Evolutionary conservation across 345 rosid genomes (phyloP).

Genomic region (Citrus reticulata): DNA sequence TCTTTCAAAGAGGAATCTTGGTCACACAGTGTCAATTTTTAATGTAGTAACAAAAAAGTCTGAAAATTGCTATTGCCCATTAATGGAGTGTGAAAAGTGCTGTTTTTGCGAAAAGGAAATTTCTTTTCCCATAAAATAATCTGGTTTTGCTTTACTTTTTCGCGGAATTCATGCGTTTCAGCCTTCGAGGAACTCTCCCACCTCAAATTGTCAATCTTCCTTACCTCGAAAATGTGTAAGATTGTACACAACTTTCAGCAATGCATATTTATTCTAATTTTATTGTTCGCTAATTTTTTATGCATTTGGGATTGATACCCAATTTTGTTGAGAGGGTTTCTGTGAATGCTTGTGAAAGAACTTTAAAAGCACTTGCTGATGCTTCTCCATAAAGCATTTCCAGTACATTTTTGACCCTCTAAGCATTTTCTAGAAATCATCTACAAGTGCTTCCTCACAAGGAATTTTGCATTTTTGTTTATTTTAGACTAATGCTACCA

Average conservation of each 20-base stretch:
- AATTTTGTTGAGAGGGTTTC: not conserved
- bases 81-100: not conserved
- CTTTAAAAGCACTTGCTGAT: not conserved
- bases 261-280: not conserved
- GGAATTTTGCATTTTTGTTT: not conserved
- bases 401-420: not conserved
- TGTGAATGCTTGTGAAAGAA: not conserved
- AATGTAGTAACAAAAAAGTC: not conserved
- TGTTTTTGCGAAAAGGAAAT: no score
- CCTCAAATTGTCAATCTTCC: constrained; percentile 54
- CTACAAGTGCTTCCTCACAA: not conserved
- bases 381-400: not conserved
- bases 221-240: constrained; percentile 53
- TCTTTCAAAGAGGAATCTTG: not conserved
- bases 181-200: constrained; percentile 70
- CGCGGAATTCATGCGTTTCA: constrained; percentile 44
- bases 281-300: not conserved
- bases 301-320: not conserved
- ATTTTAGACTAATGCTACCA: not conserved
- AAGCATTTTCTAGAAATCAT: not conserved
- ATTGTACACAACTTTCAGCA: not conserved
- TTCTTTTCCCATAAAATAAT: not conserved
- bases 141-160: constrained; percentile 10
- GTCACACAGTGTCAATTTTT: not conserved
- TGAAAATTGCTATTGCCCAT: not conserved